phyloP scores from a whole-genome alignment of 371 early-diverging fungal genomes.

The Parasitella parasitica region DNA sequence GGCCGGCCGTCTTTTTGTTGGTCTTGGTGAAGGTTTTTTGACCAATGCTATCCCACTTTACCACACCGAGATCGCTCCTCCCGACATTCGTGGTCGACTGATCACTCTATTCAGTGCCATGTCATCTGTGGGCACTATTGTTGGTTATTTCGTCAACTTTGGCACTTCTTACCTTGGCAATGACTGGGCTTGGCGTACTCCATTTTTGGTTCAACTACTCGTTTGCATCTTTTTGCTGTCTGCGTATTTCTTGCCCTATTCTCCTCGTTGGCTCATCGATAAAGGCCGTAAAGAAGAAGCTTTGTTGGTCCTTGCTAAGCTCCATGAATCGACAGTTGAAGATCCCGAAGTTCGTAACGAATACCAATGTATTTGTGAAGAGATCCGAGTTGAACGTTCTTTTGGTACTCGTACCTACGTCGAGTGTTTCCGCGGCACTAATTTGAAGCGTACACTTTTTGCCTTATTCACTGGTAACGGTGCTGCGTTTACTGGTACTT shows the following conservation, averaged over 20 bases:
- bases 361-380: conserved; percentile 33
- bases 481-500: conserved; percentile 66
- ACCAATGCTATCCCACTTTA: conserved; percentile 42
- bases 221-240: conserved; percentile 19
- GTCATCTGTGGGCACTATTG: conserved; percentile 40
- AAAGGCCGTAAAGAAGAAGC: conserved; percentile 53
- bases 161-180: conserved; percentile 38
- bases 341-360: conserved; percentile 43
- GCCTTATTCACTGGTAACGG: conserved; percentile 54
- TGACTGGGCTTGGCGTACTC: conserved; percentile 46
- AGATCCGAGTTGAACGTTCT: conserved; percentile 41
- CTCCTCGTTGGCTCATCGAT: conserved; percentile 56
- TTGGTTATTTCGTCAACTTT: conserved; percentile 50
- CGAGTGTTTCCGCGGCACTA: conserved; percentile 40
- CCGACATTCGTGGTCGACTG: conserved; percentile 56
- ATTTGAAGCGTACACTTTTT: conserved; percentile 39
- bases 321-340: conserved; percentile 39
- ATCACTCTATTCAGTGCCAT: conserved; percentile 44
- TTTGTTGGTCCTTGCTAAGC: conserved; percentile 34
- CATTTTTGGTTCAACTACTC: conserved; percentile 34
- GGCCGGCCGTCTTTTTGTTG: conserved; percentile 42
- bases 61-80: conserved; percentile 72
- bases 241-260: conserved; percentile 20
- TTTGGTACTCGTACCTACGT: conserved; percentile 40
- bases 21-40: conserved; percentile 47